Percentiles rank a stretch among this genome's conserved stretches.
phyloP scores from a whole-genome alignment of 768 basidiomycete species.

The Cystobasidium tubakii region DNA sequence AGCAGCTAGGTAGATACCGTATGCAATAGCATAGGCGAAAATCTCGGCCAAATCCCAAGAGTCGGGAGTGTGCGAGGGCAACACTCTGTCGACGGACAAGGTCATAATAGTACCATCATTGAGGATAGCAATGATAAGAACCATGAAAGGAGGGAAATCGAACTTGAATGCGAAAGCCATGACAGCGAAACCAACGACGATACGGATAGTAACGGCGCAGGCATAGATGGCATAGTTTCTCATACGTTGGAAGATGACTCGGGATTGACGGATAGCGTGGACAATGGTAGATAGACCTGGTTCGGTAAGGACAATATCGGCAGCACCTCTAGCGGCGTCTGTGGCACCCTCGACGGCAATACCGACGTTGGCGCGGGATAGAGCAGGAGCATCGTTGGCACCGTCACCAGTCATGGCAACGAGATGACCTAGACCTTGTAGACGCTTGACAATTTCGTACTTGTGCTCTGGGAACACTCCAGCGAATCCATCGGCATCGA shows the following conservation, averaged over 20 bases:
- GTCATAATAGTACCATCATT: constrained; percentile 99
- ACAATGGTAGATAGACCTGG: constrained; percentile 99
- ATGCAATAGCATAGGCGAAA: constrained; percentile 88
- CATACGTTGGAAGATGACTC: constrained; percentile 99
- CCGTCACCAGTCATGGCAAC: constrained; percentile 99
- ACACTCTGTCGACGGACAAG: constrained; percentile 77
- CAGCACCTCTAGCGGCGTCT: constrained; percentile 95
- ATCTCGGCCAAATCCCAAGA: constrained; percentile 95
- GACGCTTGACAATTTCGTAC: constrained; percentile 98
- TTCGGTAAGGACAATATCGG: constrained; percentile 95
- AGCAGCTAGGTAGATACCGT: constrained; percentile 83
- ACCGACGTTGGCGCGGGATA: constrained; percentile 98
- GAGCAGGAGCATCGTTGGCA: constrained; percentile 95
- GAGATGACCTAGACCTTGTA: constrained; percentile 89
- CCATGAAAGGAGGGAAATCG: constrained; percentile 99
- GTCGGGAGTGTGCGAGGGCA: constrained; percentile 87
- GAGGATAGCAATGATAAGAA: constrained; percentile 90
- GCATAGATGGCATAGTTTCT: constrained; percentile 85
- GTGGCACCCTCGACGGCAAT: constrained; percentile 99
- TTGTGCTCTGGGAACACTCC: constrained; percentile 99
- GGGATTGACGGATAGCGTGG: constrained; percentile 95
- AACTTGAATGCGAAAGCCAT: constrained; percentile 93
- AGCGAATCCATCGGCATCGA: constrained; percentile 98
- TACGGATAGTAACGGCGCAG: constrained; percentile 73
- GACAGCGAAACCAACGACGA: constrained; percentile 94